Percentiles rank a stretch among this genome's conserved stretches.
These are phyloP conservation scores for Leccinum obscurum DNA, from an alignment of 768 basidiomycete genomes.

Conservation along the genomic window DNA sequence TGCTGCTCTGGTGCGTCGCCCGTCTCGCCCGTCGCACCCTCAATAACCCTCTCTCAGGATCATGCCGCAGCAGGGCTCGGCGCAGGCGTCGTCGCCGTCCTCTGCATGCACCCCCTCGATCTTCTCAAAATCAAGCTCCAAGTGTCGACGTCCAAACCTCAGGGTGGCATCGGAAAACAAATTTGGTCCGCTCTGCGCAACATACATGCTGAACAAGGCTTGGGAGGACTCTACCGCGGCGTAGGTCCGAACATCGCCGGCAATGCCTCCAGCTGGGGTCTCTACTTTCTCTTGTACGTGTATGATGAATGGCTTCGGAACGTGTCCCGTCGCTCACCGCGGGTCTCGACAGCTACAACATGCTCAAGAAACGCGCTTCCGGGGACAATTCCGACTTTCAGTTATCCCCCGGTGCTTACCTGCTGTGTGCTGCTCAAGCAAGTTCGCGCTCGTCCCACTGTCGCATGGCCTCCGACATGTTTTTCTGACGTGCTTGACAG, in stretches of 20 bases:
- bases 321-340: constrained; percentile 6
- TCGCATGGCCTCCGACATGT: constrained; percentile 5
- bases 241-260: constrained; percentile 89
- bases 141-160: constrained; percentile 68
- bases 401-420: constrained; percentile 75
- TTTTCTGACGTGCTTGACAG: constrained; percentile 42
- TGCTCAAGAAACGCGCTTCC: constrained; percentile 81
- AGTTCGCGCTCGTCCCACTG: constrained; percentile 61
- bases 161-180: constrained; percentile 63
- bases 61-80: constrained; percentile 94
- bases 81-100: constrained; percentile 87
- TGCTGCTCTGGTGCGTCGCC: constrained; percentile 32
- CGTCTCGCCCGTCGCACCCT: background rate
- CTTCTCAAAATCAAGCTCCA: constrained; percentile 94
- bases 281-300: constrained; percentile 93
- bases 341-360: constrained; percentile 70
- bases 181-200: constrained; percentile 76
- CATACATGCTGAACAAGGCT: constrained; percentile 75
- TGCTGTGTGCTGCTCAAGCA: constrained; percentile 92
- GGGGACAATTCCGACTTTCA: constrained; percentile 63
- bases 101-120: constrained; percentile 97
- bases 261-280: constrained; percentile 94
- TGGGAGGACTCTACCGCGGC: constrained; percentile 87
- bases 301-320: background rate
- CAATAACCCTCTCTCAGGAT: constrained; percentile 55